These are phyloP conservation scores for Orbilia quercus DNA, from an alignment of 2,329 filamentous ascomycete species.

Conservation along the genomic window DNA sequence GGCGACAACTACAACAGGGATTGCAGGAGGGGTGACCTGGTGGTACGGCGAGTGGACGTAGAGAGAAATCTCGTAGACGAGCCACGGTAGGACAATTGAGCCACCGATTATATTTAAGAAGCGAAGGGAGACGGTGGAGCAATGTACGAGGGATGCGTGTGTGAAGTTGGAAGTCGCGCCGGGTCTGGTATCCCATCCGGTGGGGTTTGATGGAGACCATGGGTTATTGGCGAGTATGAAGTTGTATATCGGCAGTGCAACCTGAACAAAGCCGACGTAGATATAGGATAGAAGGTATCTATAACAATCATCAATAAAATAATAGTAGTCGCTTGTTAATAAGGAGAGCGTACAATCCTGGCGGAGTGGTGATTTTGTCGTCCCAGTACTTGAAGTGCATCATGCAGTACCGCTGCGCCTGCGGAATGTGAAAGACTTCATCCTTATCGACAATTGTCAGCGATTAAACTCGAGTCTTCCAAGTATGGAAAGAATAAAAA, in stretches of 20 bases:
- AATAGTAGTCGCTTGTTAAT: not conserved
- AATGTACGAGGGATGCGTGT: conserved; percentile 54
- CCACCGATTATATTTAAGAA: conserved; percentile 59
- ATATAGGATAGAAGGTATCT: conserved; percentile 65
- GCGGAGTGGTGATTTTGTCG: conserved; percentile 95
- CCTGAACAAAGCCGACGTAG: conserved; percentile 61
- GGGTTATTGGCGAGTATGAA: conserved; percentile 34
- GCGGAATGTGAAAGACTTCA: conserved; percentile 88
- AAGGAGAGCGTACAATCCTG: conserved; percentile 74
- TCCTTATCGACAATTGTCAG: conserved; percentile 68
- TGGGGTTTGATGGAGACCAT: conserved; percentile 12
- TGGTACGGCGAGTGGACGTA: conserved; percentile 57
- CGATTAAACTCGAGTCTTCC: conserved; percentile 5
- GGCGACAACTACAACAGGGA: conserved; percentile 48
- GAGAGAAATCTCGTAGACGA: conserved; percentile 58
- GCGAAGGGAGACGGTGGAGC: conserved; percentile 57
- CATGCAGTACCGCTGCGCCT: conserved; percentile 86
- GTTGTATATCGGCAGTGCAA: conserved; percentile 50
- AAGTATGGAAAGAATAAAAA: not conserved
- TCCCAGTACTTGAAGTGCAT: conserved; percentile 84
- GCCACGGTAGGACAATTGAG: conserved; percentile 57
- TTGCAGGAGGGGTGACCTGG: conserved; percentile 51
- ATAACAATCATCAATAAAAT: conserved; percentile 12
- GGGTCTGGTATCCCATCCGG: conserved; percentile 44
- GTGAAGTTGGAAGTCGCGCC: conserved; percentile 36